These are phyloP conservation scores for Pyricularia sp. DNA, from an alignment of 2,329 filamentous ascomycete species.

Conservation along the genomic window DNA sequence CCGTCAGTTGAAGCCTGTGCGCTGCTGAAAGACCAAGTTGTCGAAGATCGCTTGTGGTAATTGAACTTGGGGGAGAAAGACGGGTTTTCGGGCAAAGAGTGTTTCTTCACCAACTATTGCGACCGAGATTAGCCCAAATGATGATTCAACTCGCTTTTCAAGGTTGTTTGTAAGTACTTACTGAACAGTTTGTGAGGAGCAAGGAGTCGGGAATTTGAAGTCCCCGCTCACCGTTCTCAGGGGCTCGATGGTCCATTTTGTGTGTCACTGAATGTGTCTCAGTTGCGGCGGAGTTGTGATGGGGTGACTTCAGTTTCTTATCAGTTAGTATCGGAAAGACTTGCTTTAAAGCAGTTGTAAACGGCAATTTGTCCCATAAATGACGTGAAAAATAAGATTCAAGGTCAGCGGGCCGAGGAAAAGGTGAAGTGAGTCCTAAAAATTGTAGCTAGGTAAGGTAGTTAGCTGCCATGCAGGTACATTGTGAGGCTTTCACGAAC, in stretches of 20 bases:
- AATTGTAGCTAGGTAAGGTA: not conserved
- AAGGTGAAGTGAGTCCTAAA: not conserved
- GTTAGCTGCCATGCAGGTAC: too few species aligned
- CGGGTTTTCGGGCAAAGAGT: too few species aligned
- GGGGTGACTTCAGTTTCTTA: not conserved
- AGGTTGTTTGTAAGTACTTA: not conserved
- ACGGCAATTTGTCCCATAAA: too few species aligned
- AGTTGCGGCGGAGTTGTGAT: not conserved
- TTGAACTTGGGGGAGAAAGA: not conserved
- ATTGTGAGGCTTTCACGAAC: not conserved
- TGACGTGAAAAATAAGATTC: not conserved
- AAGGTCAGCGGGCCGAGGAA: not conserved
- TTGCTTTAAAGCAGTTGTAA: not conserved
- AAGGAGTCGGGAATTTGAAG: not conserved
- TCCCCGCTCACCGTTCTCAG: not conserved
- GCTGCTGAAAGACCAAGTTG: not conserved
- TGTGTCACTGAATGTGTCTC: not conserved
- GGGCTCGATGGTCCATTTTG: not conserved
- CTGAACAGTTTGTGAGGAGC: not conserved
- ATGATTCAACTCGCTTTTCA: not conserved
- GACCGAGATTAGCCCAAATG: not conserved
- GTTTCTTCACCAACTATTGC: not conserved
- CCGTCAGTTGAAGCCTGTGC: not conserved
- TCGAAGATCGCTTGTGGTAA: not conserved
- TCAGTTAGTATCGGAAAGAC: not conserved